Conservation (phyloP, 2,329 filamentous ascomycete genomes). For the Claviceps purpurea region DNA sequence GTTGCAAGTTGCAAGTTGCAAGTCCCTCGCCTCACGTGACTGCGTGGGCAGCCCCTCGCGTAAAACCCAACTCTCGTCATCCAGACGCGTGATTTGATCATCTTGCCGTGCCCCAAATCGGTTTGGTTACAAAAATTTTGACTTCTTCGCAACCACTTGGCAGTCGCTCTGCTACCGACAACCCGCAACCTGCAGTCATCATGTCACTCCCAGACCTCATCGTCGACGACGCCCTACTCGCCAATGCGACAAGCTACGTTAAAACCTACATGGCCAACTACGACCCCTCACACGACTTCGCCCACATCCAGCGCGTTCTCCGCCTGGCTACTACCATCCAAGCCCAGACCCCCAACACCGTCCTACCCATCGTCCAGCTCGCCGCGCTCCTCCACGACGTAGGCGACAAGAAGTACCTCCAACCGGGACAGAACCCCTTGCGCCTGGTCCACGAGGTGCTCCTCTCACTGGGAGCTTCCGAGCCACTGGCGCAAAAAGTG, state of each 20-base stretch:
- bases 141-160: no score
- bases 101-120: no score
- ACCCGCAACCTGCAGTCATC: neutral
- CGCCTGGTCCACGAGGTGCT: constrained; percentile 45
- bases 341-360: constrained; percentile 26
- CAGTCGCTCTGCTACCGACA: neutral
- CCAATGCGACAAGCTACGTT: constrained; percentile 49
- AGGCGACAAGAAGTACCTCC: constrained; percentile 70
- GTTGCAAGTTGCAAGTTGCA: neutral
- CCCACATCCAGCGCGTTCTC: constrained; percentile 69
- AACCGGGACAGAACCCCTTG: constrained; percentile 40
- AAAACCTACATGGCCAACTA: constrained; percentile 61
- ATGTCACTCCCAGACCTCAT: constrained; percentile 7
- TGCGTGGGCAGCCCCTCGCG: neutral
- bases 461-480: constrained; percentile 38
- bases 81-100: neutral
- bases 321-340: constrained; percentile 57
- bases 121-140: no score
- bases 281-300: constrained; percentile 80
- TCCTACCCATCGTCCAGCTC: constrained; percentile 45
- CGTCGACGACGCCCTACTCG: constrained; percentile 31
- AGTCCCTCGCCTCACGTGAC: neutral
- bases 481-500: constrained; percentile 48
- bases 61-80: neutral
- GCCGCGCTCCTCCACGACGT: constrained; percentile 76